Conservation (phyloP, 805 yeast species). For the Suhomyces sp. region DNA sequence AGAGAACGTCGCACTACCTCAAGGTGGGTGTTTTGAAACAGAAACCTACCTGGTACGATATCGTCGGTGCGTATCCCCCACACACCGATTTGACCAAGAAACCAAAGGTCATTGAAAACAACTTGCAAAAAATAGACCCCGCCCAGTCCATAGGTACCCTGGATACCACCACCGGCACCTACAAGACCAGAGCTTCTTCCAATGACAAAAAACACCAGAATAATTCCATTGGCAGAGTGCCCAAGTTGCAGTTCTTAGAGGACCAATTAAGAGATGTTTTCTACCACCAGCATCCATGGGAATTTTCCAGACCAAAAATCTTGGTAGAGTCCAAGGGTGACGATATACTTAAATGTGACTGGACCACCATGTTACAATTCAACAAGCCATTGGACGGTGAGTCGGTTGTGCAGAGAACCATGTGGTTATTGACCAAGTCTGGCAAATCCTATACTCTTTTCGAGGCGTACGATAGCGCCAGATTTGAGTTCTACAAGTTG, state of each 20-base stretch:
- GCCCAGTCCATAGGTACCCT: conserved; percentile 16
- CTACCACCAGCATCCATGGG: conserved; percentile 97
- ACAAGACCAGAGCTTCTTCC: conserved; percentile 47
- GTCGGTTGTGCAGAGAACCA: conserved; percentile 44
- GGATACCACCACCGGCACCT: conserved; percentile 20
- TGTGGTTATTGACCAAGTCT: conserved; percentile 31
- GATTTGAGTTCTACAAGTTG: conserved; percentile 82
- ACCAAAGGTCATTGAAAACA: conserved; percentile 28
- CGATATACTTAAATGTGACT: conserved; percentile 58
- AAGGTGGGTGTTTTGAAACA: conserved; percentile 62
- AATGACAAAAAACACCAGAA: conserved; percentile 37
- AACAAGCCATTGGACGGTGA: conserved; percentile 85
- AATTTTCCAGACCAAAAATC: conserved; percentile 82
- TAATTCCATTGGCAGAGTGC: conserved; percentile 45
- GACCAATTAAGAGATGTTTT: conserved; percentile 81
- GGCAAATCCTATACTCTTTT: conserved; percentile 31
- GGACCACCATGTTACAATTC: conserved; percentile 76
- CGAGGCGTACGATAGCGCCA: conserved; percentile 80
- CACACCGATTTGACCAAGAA: conserved; percentile 54
- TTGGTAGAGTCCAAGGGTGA: conserved; percentile 73
- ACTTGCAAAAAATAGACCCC: conserved; percentile 30
- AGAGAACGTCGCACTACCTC: conserved; percentile 75
- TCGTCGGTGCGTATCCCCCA: conserved; percentile 83
- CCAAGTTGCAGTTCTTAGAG: conserved; percentile 59
- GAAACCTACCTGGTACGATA: conserved; percentile 89